Conservation (phyloP, 257 asterid species). For the Ilex asprella region DNA sequence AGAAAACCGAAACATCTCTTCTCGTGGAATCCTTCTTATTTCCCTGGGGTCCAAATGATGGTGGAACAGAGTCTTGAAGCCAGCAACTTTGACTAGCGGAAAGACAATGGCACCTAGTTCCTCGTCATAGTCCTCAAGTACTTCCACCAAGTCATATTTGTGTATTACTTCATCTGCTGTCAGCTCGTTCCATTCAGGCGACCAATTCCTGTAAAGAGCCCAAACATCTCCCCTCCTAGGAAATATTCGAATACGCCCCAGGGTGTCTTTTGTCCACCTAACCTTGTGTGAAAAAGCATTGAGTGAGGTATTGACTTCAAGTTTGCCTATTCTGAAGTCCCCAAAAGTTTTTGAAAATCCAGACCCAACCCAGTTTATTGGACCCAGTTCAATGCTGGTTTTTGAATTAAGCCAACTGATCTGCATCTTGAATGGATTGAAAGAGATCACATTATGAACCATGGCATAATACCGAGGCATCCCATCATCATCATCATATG, state of each 20-base stretch:
- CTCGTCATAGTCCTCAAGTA: background rate
- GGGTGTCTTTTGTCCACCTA: background rate
- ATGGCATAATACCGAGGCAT: slow-evolving; percentile 3
- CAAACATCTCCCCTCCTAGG: background rate
- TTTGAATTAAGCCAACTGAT: slow-evolving; percentile 3
- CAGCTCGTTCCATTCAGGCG: slow-evolving; percentile 2
- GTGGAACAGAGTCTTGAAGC: background rate
- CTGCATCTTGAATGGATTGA: background rate
- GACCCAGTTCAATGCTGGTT: slow-evolving; percentile 1
- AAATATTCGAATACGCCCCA: background rate
- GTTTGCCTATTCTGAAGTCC: background rate
- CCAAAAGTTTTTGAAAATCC: background rate
- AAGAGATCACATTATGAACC: background rate
- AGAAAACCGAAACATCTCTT: slow-evolving; percentile 4
- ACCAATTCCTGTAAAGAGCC: slow-evolving; percentile 5
- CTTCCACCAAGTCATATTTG: slow-evolving; percentile 1
- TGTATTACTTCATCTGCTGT: slow-evolving; percentile 3
- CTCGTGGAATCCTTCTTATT: background rate
- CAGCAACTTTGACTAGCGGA: slow-evolving; percentile 4
- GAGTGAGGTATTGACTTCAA: background rate
- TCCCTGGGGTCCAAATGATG: background rate
- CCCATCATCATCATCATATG: slow-evolving; percentile 3
- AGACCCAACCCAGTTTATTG: background rate
- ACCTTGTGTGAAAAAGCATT: background rate
- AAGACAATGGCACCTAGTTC: background rate